phyloP scores from a whole-genome alignment of 169 alveolate species.

The Plasmodium reichenowi region DNA sequence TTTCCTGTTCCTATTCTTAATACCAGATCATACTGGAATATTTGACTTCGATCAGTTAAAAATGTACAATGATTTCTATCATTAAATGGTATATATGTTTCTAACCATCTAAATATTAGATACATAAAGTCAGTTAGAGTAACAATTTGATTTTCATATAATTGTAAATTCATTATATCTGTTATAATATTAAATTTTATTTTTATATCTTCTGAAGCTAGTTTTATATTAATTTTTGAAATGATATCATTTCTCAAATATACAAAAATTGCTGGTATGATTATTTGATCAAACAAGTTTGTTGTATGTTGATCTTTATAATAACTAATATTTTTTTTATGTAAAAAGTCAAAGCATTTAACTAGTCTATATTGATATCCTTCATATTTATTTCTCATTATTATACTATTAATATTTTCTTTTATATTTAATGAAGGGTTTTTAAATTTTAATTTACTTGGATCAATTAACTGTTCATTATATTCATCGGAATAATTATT shows the following conservation, averaged over 20 bases:
- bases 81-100: slow-evolving; percentile 5
- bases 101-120: slow-evolving; percentile 31
- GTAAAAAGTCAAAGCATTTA: slow-evolving; percentile 41
- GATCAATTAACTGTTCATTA: not conserved
- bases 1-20: slow-evolving; percentile 23
- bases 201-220: not conserved
- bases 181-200: slow-evolving; percentile 46
- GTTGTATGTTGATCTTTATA: slow-evolving; percentile 19
- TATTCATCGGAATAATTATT: slow-evolving; percentile 15
- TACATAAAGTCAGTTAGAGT: slow-evolving; percentile 24
- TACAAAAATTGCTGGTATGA: slow-evolving; percentile 32
- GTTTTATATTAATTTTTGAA: not conserved
- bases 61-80: slow-evolving; percentile 18
- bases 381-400: not conserved
- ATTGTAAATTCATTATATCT: slow-evolving; percentile 64
- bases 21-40: slow-evolving; percentile 13
- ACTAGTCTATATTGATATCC: slow-evolving; percentile 30
- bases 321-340: slow-evolving; percentile 33
- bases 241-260: not conserved
- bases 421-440: not conserved
- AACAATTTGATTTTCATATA: slow-evolving; percentile 35
- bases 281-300: slow-evolving; percentile 58
- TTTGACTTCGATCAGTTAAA: slow-evolving; percentile 12
- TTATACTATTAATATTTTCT: slow-evolving; percentile 18
- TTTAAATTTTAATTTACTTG: not conserved